phyloP scores from a whole-genome alignment of 2,329 filamentous ascomycete genomes.

The Calonectria pseudoreteaudii region DNA sequence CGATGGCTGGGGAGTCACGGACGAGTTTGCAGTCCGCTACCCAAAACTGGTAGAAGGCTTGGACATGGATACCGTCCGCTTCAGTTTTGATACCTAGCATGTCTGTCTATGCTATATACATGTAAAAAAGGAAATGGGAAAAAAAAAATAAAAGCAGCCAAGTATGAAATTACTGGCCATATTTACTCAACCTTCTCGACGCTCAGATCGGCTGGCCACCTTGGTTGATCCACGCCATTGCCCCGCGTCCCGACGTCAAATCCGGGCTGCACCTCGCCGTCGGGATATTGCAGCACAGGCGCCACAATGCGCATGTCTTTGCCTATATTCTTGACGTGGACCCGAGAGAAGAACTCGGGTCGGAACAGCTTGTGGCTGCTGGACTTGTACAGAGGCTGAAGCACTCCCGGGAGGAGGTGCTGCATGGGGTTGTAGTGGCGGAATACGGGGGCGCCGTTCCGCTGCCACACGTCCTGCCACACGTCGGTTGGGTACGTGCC shows the following conservation, averaged over 20 bases:
- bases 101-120: no score
- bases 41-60: not conserved
- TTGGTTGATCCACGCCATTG: not conserved
- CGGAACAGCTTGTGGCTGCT: not conserved
- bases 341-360: not conserved
- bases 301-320: not conserved
- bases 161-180: no score
- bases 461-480: conserved; percentile 56
- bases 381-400: not conserved
- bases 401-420: not conserved
- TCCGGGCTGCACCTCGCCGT: not conserved
- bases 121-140: not conserved
- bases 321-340: not conserved
- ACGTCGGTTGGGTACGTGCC: not conserved
- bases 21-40: not conserved
- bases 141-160: no score
- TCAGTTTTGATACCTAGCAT: not conserved
- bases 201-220: not conserved
- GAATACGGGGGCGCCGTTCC: conserved; percentile 60
- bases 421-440: conserved; percentile 63
- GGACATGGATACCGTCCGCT: not conserved
- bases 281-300: not conserved
- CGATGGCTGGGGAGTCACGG: not conserved
- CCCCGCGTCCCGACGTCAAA: conserved; percentile 3
- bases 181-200: not conserved